Base-by-base conservation (phyloP, 1,284 basidiomycete species). In the Rhodotorula sp. region DNA sequence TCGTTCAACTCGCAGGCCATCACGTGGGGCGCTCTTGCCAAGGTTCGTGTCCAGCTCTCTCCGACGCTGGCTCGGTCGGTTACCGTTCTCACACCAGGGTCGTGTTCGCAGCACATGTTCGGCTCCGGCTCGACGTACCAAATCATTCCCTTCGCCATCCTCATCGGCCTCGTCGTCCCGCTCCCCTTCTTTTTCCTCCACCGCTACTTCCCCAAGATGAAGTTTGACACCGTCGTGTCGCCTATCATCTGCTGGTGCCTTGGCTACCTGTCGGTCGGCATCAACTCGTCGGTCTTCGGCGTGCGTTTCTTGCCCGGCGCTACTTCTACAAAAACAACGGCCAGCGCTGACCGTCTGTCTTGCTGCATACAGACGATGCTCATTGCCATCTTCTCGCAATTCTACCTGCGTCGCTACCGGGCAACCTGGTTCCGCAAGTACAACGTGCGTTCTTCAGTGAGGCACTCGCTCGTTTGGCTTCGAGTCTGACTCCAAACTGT, bases 11-110 rank as follows among this genome's bases (percentile, higher is more conserved):
- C 85, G 21, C 84, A 87, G 58, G 88, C 89, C 0, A 83, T 90
- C 41, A 78, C 89, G 74, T 88, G 89, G 89, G 81, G 87, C 72
- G 87, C 87, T 4, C 83, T 90, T 21, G 86, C 87, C n/a, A 84
- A 84, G 52, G 52, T 54, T 5, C 25, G 52, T 27, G 12, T 17
- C 8, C 3, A 16, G 8, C 16, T 23, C 21, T 53, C 13, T 25
- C 5, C 34, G 34, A 34, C 34, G 34, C 34, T 13, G n/a, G 7
- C 25, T 25, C 12, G 12, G 3, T 3, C 10, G 52, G 16, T 8
- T 12, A 34, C 52, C 12, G 27, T 4, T 16, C 53, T 54, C 16
- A 54, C 27, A 13, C 2, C 14, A 3, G 0, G 0, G 16, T 14
- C 53, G 25, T 12, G 4, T 27, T 12, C 10, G 53, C 53, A 54